Base-by-base conservation (phyloP, 257 asterid genomes). In the Perilla frutescens region DNA sequence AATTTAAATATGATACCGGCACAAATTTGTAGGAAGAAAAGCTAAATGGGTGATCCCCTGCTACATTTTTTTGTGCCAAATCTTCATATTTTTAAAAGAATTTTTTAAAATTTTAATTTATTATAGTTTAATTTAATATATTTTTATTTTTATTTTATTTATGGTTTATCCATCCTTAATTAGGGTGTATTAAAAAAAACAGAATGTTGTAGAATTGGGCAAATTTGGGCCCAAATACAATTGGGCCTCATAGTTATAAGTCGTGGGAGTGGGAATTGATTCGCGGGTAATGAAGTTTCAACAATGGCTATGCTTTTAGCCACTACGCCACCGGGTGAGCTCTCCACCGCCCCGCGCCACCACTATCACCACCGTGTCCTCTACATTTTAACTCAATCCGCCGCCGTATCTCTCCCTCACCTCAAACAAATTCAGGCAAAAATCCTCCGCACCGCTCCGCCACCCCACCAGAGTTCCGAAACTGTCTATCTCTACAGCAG, bases 381-480 rank as follows among this genome's bases (percentile, higher is more conserved):
- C 83, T 83, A 73, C 53, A 70, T 83, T 40, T 58, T 92, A 70
- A 74, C 81, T 6, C 83, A 88, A 61, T 81, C 91, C 79, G 71
- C 84, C 80, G 54, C 89, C 80, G 51, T 90, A 14, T 74, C 90
- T 71, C 58, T 90, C 48, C 82, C 89, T 63, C 83, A 86, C 15
- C 84, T 88, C 84, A 88, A 90, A 75, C 92, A 87, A 84, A 80
- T 88, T 66, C 96, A 90, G 14, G 91, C 91, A 10, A 82, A 84
- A 59, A 71, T 85, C 70, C 84, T 90, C 62, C 96, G 96, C 32
- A 69, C 82, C 57, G 15, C 71, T 49, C 76, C 84, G 8, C 53
- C 80, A 1, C 81, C 84, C 70, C 40, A 74, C 57, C 58, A 53
- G 44, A 71, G 68, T n/a, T 76, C 86, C 9, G 82, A 80, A 48